Conservation (phyloP, 2,329 filamentous ascomycete genomes). For the Pseudocercospora eumusae region DNA sequence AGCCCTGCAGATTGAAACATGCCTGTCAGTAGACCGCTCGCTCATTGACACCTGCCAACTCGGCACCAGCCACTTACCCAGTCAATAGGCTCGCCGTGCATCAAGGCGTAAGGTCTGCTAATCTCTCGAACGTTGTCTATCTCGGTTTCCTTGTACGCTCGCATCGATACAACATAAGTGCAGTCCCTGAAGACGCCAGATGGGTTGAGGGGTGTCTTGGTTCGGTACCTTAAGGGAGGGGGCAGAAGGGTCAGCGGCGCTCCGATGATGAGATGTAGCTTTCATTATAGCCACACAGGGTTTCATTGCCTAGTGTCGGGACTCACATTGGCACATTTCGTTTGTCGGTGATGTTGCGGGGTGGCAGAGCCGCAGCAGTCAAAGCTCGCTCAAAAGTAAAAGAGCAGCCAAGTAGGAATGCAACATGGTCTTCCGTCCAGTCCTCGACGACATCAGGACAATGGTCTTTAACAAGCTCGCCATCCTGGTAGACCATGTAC, state of each 20-base stretch:
- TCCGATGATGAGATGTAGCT: neutral
- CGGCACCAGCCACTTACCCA: conserved; percentile 57
- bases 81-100: conserved; percentile 65
- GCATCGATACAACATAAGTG: conserved; percentile 65
- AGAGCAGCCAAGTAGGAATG: conserved; percentile 64
- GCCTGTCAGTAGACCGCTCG: neutral
- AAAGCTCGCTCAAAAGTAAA: conserved; percentile 65
- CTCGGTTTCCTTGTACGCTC: conserved; percentile 55
- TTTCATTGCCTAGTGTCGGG: neutral
- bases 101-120: conserved; percentile 57
- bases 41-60: neutral
- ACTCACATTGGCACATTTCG: conserved; percentile 62
- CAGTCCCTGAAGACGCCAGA: conserved; percentile 59
- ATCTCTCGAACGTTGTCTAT: conserved; percentile 57
- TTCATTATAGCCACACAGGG: too few species aligned
- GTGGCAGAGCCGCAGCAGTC: conserved; percentile 51
- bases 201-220: conserved; percentile 57
- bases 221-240: conserved; percentile 45
- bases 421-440: conserved; percentile 60
- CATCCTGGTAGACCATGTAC: conserved; percentile 61
- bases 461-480: conserved; percentile 44
- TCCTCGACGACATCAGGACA: conserved; percentile 50
- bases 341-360: conserved; percentile 52
- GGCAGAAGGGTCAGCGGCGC: neutral
- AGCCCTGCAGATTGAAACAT: neutral